Evolutionary conservation across 2,329 filamentous ascomycete species (phyloP).

Genomic region (Penicillium griseofulvum): DNA sequence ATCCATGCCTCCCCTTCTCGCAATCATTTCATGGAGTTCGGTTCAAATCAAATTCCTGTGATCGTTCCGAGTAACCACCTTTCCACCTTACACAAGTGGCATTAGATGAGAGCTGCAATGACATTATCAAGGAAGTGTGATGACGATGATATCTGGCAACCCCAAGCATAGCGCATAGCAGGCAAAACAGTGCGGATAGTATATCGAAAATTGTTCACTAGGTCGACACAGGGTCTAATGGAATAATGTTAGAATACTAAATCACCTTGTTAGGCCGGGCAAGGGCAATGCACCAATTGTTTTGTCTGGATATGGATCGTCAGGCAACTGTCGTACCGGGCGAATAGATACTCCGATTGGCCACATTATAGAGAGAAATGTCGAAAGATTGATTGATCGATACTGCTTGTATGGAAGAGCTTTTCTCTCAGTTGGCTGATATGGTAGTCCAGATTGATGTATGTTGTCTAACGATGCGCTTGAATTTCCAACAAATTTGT

Average conservation of each 20-base stretch:
- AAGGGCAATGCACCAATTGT: not conserved
- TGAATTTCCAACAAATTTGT: not conserved
- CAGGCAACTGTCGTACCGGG: not conserved
- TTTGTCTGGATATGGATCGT: not conserved
- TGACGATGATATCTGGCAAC: rapidly evolving
- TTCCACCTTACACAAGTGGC: too few relatives aligned
- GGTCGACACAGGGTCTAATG: not conserved
- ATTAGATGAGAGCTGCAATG: not conserved
- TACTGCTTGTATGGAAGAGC: not conserved
- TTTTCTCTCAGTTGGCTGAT: not conserved
- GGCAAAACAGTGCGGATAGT: not conserved
- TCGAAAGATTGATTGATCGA: not conserved
- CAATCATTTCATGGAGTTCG: not conserved
- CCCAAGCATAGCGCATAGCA: rapidly evolving
- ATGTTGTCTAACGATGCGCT: not conserved
- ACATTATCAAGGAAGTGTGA: not conserved
- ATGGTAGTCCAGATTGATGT: not conserved
- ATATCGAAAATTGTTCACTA: not conserved
- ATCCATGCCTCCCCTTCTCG: too few relatives aligned
- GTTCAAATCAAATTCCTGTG: not conserved
- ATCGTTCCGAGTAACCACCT: not conserved
- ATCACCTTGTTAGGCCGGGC: too few relatives aligned
- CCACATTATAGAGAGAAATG: not conserved
- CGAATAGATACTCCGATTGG: not conserved
- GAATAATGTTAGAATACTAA: not conserved